Evolutionary conservation across 352 stramenopile genomes (phyloP).

Genomic region (Globisporangium cylindrosporum): DNA sequence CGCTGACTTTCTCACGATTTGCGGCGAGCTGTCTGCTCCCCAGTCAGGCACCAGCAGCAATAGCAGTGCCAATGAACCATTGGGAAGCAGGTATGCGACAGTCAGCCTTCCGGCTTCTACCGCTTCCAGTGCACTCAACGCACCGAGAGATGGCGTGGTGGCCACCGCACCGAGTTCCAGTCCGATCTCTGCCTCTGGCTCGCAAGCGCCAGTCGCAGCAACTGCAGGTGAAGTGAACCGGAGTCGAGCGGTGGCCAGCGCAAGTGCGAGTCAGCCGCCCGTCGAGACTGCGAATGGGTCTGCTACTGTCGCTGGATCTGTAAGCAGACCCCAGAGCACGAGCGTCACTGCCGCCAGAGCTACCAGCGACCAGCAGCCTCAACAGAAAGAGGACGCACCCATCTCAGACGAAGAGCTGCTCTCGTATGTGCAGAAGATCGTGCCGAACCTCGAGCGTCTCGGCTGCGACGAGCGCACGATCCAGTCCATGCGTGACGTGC

Average conservation of each 20-base stretch:
- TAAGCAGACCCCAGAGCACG: not conserved
- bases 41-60: not conserved
- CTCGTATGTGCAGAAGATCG: conserved; percentile 20
- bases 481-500: conserved; percentile 18
- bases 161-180: not conserved
- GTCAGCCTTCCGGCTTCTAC: not conserved
- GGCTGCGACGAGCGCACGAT: conserved; percentile 23
- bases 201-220: not conserved
- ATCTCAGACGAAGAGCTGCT: conserved; percentile 15
- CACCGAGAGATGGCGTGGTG: not conserved
- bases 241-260: not conserved
- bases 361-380: not conserved
- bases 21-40: conserved; percentile 10
- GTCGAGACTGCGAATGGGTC: not conserved
- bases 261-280: not conserved
- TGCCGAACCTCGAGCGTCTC: conserved; percentile 20
- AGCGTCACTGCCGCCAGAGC: not conserved
- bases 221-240: not conserved
- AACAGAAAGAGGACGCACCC: conserved; percentile 6
- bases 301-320: not conserved
- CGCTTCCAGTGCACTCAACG: too few species aligned
- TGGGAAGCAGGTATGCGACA: not conserved
- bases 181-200: not conserved
- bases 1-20: conserved; percentile 12
- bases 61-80: not conserved